A percentile compares a stretch with the other conserved stretches of the same genome.
phyloP scores from a whole-genome alignment of 108 stramenopile species.

The Nitzschia sp. region DNA sequence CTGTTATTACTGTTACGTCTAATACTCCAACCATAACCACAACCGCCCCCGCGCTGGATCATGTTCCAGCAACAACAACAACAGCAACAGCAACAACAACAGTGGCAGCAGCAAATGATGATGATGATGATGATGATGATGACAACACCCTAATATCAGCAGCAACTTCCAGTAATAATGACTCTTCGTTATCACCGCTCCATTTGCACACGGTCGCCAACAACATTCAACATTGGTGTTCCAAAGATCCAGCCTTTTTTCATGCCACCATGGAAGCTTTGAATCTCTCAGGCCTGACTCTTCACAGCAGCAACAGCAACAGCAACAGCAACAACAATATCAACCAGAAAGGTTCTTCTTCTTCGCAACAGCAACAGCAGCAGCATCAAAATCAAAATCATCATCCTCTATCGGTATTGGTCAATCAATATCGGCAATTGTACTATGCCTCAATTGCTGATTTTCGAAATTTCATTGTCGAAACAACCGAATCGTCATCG shows the following conservation, averaged over 20 bases:
- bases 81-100: too few relatives aligned
- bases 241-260: constrained; percentile 44
- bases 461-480: constrained; percentile 23
- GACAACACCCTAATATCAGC: too few relatives aligned
- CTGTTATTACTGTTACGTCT: neutral
- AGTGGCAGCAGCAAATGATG: too few relatives aligned
- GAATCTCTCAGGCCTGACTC: constrained; percentile 19
- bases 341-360: neutral
- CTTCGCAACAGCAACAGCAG: neutral
- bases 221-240: constrained; percentile 32
- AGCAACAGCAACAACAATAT: too few relatives aligned
- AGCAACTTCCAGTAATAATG: too few relatives aligned
- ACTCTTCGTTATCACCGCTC: too few relatives aligned
- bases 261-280: constrained; percentile 44
- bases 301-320: neutral
- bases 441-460: constrained; percentile 54
- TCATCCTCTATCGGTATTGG: constrained; percentile 22
- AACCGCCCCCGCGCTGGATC: neutral
- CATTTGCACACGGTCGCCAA: constrained; percentile 20
- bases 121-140: too few relatives aligned
- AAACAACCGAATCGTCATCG: too few relatives aligned
- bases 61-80: neutral
- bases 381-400: too few relatives aligned
- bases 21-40: neutral
- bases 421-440: constrained; percentile 47